Conservation (phyloP, 2,329 filamentous ascomycete genomes). For the Neospermospora avenae region DNA sequence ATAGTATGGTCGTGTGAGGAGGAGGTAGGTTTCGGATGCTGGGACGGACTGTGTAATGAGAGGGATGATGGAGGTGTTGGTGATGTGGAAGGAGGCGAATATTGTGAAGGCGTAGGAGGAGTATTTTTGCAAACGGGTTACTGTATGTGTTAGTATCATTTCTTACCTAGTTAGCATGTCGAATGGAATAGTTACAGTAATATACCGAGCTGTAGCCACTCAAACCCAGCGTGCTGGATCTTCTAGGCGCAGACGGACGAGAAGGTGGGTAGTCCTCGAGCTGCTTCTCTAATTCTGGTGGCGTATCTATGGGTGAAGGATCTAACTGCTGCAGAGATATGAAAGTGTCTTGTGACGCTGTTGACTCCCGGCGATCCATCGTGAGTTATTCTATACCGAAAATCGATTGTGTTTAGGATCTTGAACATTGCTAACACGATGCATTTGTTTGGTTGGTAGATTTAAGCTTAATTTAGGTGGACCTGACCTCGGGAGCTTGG, state of each 20-base stretch:
- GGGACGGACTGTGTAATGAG: slow-evolving; percentile 69
- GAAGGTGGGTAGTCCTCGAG: slow-evolving; percentile 37
- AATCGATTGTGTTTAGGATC: not conserved
- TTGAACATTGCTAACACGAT: slow-evolving; percentile 10
- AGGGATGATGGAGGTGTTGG: slow-evolving; percentile 79
- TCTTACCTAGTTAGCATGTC: no score
- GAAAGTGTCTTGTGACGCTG: slow-evolving; percentile 52
- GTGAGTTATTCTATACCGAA: not conserved
- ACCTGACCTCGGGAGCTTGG: slow-evolving; percentile 16
- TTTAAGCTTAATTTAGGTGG: slow-evolving; percentile 19
- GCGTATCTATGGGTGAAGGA: slow-evolving; percentile 70
- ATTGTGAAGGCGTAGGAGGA: slow-evolving; percentile 80
- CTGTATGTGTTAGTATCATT: slow-evolving; percentile 40
- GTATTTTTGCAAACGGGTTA: slow-evolving; percentile 78
- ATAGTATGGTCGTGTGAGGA: slow-evolving; percentile 89
- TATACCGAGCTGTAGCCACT: slow-evolving; percentile 70
- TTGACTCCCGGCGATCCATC: slow-evolving; percentile 40
- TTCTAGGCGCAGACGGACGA: slow-evolving; percentile 41
- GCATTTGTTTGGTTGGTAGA: slow-evolving; percentile 18
- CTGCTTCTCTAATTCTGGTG: slow-evolving; percentile 46
- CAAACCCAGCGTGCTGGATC: slow-evolving; percentile 49
- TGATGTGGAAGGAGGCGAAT: slow-evolving; percentile 73
- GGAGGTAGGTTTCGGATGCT: slow-evolving; percentile 77
- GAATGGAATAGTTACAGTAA: slow-evolving; percentile 58
- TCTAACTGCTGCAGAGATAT: slow-evolving; percentile 74